Evolutionary conservation across 106 monocot genomes (phyloP), one percentile per base, ranked within the genome.

Genomic region (Acorus gramineus): DNA sequence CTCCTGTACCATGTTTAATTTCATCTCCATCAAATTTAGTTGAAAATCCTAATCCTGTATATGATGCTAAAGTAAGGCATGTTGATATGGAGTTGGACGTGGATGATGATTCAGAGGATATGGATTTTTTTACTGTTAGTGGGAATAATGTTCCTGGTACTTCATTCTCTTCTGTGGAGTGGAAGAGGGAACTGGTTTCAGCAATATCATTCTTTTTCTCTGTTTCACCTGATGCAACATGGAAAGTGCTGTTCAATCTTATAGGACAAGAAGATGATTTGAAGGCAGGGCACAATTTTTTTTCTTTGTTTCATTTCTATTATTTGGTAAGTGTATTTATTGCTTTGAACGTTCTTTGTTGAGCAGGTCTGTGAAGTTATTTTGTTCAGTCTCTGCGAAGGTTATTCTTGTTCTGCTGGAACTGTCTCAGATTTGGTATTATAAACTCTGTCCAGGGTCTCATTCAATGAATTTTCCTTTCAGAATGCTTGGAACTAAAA

Each of bases 21-120:
- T 10, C 70, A 6, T 60, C 74, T 46, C 57, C 69, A 66, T 52
- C 44, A 12, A 68, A 42, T 52, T 67, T 68, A 44, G 14, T 45
- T 50, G 75, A 71, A 14, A 72, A 78, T 51, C n/a, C 50, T 57
- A 62, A 50, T 52, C 65, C 74, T 14, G 5, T 61, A 14, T 14
- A 4, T 78, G 80, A 71, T 61, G 3, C 14, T 44, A 72, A 46
- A n/a, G 4, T 61, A 3, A 74, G 52, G 46, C 75, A 89, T 52
- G 70, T 89, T 68, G 93, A 93, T 62, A 68, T 89, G 64, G 93
- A 93, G 58, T 80, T 93, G 61, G 93, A 93, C 73, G 68, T 53
- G 7, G 74, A 74, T 68, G 73, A 77, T 70, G 67, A 64, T 69
- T 79, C 79, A 47, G 79, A 55, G 28, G 85, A 89, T 67, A 49